phyloP scores from a whole-genome alignment of 163 green algal genomes.

The Chloromonas sp. region DNA sequence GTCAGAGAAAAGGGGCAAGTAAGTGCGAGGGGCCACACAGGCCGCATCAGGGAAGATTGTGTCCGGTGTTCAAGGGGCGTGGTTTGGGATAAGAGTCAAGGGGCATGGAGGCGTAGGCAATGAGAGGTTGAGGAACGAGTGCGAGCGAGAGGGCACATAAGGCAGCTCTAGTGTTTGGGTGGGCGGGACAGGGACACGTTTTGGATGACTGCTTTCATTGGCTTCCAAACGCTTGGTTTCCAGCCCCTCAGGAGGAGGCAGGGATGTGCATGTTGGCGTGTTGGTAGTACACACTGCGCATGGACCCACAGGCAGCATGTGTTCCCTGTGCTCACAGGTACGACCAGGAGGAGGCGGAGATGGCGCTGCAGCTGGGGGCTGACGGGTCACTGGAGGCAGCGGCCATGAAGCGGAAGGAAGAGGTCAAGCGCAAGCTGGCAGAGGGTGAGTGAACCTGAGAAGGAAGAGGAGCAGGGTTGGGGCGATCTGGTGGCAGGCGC shows the following conservation, averaged over 20 bases:
- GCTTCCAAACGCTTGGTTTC: too few species aligned
- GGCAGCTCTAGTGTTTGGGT: background rate
- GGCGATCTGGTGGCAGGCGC: background rate
- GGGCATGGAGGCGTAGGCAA: too few species aligned
- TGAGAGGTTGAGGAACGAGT: too few species aligned
- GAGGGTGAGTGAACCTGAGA: slow-evolving; percentile 17
- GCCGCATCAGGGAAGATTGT: background rate
- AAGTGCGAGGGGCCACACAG: background rate
- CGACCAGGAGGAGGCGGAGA: slow-evolving; percentile 77
- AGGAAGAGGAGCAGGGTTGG: background rate
- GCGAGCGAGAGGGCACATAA: too few species aligned
- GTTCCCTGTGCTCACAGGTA: slow-evolving; percentile 68
- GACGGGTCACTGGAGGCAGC: slow-evolving; percentile 40
- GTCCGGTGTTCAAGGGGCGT: too few species aligned
- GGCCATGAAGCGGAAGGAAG: slow-evolving; percentile 33
- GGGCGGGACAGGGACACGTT: background rate
- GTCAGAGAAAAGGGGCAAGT: background rate
- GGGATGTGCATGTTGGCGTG: background rate
- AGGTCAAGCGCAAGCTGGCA: slow-evolving; percentile 52
- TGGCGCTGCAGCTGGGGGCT: slow-evolving; percentile 46
- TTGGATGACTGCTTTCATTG: too few species aligned
- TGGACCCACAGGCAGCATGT: background rate
- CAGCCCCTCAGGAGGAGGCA: background rate
- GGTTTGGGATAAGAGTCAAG: too few species aligned
- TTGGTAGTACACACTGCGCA: background rate